Evolutionary conservation across 2,329 filamentous ascomycete genomes (phyloP), one percentile per base, ranked within the genome.

Genomic region (Periconia macrospinosa): DNA sequence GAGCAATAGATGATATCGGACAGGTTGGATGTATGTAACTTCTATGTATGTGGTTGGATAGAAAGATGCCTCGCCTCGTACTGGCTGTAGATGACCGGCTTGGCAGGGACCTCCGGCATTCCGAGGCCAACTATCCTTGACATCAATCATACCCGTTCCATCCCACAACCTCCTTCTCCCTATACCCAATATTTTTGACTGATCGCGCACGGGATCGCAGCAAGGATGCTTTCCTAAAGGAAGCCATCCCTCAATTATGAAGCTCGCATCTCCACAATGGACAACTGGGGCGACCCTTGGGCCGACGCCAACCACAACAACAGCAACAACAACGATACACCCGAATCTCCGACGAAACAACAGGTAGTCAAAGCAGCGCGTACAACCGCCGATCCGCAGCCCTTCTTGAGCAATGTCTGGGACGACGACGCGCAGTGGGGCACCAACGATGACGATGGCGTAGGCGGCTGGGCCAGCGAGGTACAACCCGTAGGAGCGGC

Each of bases 251-350:
- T 65, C 65, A 70, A 73, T 58, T 69, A 74, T 73, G 71, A 71
- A 63, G 70, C 63, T 58, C 65, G 55, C 58, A 52, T 49, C 55
- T 52, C 56, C 57, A 73, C 56, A 52, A 75, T 75, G 72, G 72
- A 75, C 67, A 67, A 74, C 60, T 75, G 72, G 72, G 69, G 70
- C 59, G 72, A 75, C 70, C 72, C 72, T 62, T 75, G 72, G 72
- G 71, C 71, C 56, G 70, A 73, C 23, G 23, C 23, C 60, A 65
- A 72, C 65, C 52, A 53, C 53, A 54, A 60, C 27, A 46, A 54
- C 41, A 57, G 61, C 47, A 37, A 49, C 53, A 57, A 59, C 61
- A 57, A 60, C 52, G 53, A 54, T 53, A 57, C 57, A 47, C 58
- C 55, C 37, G 27, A 47, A 15, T 17, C 51, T 43, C 58, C 63